Conservation (phyloP, 1,284 basidiomycete species). For the Neonothopanus nambi region DNA sequence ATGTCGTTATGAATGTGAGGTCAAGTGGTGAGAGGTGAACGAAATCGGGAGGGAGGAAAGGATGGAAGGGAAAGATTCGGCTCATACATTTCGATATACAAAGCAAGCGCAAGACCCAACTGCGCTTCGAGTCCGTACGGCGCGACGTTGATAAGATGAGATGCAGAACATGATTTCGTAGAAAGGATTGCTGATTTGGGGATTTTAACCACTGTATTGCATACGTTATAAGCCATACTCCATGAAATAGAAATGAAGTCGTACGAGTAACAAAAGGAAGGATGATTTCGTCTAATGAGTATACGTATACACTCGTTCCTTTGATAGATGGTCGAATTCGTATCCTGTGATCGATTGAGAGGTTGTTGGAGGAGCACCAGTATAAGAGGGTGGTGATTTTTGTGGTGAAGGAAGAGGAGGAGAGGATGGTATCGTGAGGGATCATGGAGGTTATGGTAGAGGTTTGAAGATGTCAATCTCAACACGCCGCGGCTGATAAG, state of each 20-base stretch:
- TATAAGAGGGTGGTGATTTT: no score
- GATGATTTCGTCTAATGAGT: constrained; percentile 37
- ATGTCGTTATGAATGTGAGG: constrained; percentile 20
- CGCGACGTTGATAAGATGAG: no score
- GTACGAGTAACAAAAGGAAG: constrained; percentile 40
- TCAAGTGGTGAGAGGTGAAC: constrained; percentile 7
- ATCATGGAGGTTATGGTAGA: no score
- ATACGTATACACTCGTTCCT: constrained; percentile 38
- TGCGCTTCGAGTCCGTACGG: no score
- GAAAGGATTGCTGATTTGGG: constrained; percentile 59
- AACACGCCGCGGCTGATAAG: no score
- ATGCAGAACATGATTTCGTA: no score
- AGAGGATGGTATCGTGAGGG: no score
- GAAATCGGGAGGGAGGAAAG: constrained; percentile 9
- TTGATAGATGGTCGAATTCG: constrained; percentile 34
- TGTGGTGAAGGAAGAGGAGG: no score
- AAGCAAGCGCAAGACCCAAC: no score
- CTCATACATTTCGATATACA: constrained; percentile 67
- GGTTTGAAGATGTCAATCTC: no score
- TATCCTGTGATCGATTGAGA: constrained; percentile 49
- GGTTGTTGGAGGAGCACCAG: constrained; percentile 35
- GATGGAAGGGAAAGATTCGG: constrained; percentile 19
- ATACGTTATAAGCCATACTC: neutral
- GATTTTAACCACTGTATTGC: constrained; percentile 69
- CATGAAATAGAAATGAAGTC: constrained; percentile 13